phyloP scores from a whole-genome alignment of 78 protist species.

The Planoprotostelium fungivorum region DNA sequence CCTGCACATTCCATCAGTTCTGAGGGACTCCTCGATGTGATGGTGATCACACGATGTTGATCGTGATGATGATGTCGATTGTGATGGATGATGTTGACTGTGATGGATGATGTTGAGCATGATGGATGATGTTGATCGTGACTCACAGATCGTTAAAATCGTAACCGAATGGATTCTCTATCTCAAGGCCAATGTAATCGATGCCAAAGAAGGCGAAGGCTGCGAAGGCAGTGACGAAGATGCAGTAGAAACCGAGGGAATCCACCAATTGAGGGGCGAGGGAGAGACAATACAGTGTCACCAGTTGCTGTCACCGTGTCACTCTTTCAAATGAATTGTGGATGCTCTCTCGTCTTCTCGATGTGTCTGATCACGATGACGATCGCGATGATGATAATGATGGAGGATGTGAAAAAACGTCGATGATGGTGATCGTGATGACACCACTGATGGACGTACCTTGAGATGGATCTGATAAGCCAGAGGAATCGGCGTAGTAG shows the following conservation, averaged over 20 bases:
- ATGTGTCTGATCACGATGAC: too few relatives aligned
- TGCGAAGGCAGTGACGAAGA: neutral
- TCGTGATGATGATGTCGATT: too few relatives aligned
- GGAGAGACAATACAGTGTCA: neutral
- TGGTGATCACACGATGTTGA: too few relatives aligned
- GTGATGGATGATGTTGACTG: too few relatives aligned
- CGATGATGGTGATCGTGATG: too few relatives aligned
- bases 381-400: too few relatives aligned
- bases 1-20: neutral
- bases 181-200: neutral
- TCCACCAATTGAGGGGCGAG: neutral
- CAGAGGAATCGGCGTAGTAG: neutral
- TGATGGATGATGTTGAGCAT: too few relatives aligned
- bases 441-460: neutral
- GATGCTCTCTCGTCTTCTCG: too few relatives aligned
- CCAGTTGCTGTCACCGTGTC: neutral
- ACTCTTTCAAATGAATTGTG: neutral
- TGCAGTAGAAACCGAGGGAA: neutral
- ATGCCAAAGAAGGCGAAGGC: neutral
- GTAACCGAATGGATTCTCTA: neutral
- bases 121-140: too few relatives aligned
- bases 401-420: too few relatives aligned
- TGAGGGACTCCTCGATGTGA: neutral
- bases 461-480: neutral
- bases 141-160: neutral